Evolutionary conservation across 352 stramenopile species (phyloP).

Genomic region (Globisporangium carolinianum): DNA sequence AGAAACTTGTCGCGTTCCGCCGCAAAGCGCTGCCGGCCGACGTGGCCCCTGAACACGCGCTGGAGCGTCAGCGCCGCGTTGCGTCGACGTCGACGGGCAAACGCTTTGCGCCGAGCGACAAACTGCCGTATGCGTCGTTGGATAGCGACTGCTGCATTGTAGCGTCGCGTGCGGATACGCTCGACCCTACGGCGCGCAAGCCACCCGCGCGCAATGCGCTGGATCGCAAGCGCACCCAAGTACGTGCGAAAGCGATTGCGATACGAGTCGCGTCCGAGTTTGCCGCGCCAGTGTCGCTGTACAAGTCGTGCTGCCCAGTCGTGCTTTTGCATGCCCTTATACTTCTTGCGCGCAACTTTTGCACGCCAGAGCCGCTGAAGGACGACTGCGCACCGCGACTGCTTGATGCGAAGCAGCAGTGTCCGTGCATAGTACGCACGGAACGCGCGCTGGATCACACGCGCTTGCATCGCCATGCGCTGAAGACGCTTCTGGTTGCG

Average conservation of each 20-base stretch:
- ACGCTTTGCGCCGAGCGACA: slow-evolving; percentile 43
- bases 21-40: slow-evolving; percentile 69
- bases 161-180: slow-evolving; percentile 38
- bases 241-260: slow-evolving; percentile 69
- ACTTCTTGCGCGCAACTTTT: slow-evolving; percentile 65
- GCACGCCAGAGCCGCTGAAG: slow-evolving; percentile 89
- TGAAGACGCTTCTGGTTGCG: slow-evolving; percentile 91
- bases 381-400: slow-evolving; percentile 63
- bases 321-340: slow-evolving; percentile 72
- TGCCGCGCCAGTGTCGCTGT: slow-evolving; percentile 89
- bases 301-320: slow-evolving; percentile 89
- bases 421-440: slow-evolving; percentile 85
- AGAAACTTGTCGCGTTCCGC: slow-evolving; percentile 92
- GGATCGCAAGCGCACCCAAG: slow-evolving; percentile 75
- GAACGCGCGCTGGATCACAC: slow-evolving; percentile 87
- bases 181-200: slow-evolving; percentile 53
- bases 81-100: slow-evolving; percentile 33
- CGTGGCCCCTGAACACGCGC: slow-evolving; percentile 83
- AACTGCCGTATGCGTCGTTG: slow-evolving; percentile 75
- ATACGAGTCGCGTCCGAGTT: slow-evolving; percentile 78
- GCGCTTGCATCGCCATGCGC: slow-evolving; percentile 76
- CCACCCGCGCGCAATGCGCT: slow-evolving; percentile 82
- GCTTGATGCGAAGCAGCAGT: slow-evolving; percentile 65
- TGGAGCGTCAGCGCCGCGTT: slow-evolving; percentile 80
- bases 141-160: slow-evolving; percentile 58